Conservation (phyloP, 352 stramenopile genomes). For the Phytophthora tubulina region DNA sequence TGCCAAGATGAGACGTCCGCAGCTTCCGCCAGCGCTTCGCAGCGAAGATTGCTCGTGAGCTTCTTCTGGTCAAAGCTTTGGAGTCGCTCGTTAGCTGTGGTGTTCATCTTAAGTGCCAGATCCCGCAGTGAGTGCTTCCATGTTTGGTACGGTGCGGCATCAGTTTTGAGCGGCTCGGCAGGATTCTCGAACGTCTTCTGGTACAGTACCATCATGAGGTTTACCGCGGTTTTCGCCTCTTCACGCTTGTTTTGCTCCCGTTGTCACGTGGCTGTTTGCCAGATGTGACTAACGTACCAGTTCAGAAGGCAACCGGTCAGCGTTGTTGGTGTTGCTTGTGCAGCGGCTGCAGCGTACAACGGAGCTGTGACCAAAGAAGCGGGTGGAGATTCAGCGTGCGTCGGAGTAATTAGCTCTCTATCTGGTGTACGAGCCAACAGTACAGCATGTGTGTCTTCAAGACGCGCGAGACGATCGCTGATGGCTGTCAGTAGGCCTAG, state of each 20-base stretch:
- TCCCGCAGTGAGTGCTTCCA: conserved; percentile 1
- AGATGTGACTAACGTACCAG: background rate
- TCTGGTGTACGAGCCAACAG: background rate
- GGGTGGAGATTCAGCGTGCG: background rate
- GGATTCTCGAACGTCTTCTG: background rate
- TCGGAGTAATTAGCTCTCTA: background rate
- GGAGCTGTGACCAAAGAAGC: too few species aligned
- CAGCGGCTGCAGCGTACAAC: background rate
- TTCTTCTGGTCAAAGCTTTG: conserved; percentile 2
- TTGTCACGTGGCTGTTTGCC: background rate
- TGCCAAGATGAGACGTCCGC: background rate
- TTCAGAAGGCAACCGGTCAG: background rate
- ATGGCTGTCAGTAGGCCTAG: background rate
- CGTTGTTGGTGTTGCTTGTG: background rate
- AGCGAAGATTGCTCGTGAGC: conserved; percentile 8
- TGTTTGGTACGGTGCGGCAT: background rate
- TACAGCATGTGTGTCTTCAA: conserved; percentile 6
- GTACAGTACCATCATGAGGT: conserved; percentile 25
- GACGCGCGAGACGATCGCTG: background rate
- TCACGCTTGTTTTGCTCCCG: background rate
- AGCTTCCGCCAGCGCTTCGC: conserved; percentile 7
- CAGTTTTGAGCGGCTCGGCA: background rate
- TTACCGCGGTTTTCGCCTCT: conserved; percentile 8
- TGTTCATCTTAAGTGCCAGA: background rate
- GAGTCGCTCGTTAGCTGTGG: conserved; percentile 3